Conservation (phyloP, 805 yeast species). For the Ogataea nakhonphanomensis region DNA sequence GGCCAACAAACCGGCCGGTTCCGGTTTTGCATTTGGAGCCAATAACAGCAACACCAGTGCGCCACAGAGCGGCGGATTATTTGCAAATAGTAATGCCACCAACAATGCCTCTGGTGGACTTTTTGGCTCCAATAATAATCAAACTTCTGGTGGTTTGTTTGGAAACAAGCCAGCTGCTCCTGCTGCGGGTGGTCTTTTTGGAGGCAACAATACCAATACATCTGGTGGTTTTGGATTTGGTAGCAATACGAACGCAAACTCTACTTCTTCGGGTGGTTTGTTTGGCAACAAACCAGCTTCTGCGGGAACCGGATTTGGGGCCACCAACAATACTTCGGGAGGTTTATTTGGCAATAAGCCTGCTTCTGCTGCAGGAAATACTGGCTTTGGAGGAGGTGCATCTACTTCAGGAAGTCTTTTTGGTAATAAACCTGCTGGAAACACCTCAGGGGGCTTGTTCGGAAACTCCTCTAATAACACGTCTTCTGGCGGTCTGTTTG, state of each 20-base stretch:
- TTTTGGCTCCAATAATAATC: constrained; percentile 17
- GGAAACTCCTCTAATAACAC: constrained; percentile 17
- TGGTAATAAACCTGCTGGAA: constrained; percentile 31
- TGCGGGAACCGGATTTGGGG: constrained; percentile 10
- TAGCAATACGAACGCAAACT: constrained; percentile 12
- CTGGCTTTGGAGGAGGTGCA: constrained; percentile 24
- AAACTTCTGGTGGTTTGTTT: constrained; percentile 37
- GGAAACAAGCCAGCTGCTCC: constrained; percentile 30
- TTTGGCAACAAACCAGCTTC: constrained; percentile 33
- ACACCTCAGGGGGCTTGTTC: constrained; percentile 13
- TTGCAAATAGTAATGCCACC: constrained; percentile 15
- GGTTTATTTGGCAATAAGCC: constrained; percentile 29
- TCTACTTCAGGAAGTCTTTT: constrained; percentile 39
- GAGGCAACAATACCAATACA: constrained; percentile 22
- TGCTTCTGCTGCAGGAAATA: constrained; percentile 11
- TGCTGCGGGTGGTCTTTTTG: constrained; percentile 39
- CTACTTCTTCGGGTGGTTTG: constrained; percentile 31
- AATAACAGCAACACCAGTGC: constrained; percentile 20
- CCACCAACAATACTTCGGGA: constrained; percentile 17
- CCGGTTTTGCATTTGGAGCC: constrained; percentile 16
- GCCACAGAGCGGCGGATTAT: constrained; percentile 35
- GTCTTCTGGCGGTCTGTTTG: constrained; percentile 41
- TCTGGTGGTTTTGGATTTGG: constrained; percentile 18
- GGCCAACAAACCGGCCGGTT: constrained; percentile 18
- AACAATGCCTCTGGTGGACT: constrained; percentile 3